These are phyloP conservation scores for Penicillium sclerotigenum DNA, from an alignment of 2,329 filamentous ascomycete genomes.

Conservation along the genomic window DNA sequence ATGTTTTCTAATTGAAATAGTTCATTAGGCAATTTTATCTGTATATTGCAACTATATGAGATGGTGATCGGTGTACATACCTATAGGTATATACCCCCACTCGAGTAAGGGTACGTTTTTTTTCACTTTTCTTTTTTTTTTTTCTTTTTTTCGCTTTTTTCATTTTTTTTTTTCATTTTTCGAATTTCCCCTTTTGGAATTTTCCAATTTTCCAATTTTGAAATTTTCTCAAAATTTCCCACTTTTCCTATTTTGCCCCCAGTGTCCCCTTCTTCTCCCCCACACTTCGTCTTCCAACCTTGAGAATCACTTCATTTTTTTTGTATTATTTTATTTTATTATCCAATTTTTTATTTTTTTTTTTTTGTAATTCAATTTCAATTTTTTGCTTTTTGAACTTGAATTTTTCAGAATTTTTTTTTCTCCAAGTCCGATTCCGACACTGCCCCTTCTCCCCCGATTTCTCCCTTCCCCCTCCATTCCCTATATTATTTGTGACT, in stretches of 20 bases:
- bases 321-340: constrained; percentile 9
- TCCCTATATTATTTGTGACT: constrained; percentile 25
- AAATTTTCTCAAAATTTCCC: constrained; percentile 8
- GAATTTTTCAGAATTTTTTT: constrained; percentile 16
- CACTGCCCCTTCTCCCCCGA: constrained; percentile 25
- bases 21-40: not conserved
- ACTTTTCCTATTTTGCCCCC: constrained; percentile 27
- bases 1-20: not conserved
- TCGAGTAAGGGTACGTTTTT: not conserved
- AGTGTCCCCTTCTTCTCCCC: constrained; percentile 32
- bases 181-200: constrained; percentile 18
- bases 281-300: constrained; percentile 17
- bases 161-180: constrained; percentile 8
- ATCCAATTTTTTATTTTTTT: constrained; percentile 22
- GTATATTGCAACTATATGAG: not conserved
- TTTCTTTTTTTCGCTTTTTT: constrained; percentile 8
- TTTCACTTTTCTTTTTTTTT: constrained; percentile 9
- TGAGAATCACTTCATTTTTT: constrained; percentile 10
- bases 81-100: not conserved
- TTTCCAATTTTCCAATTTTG: not conserved
- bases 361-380: constrained; percentile 25
- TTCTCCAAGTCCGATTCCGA: constrained; percentile 22
- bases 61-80: not conserved
- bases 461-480: constrained; percentile 29
- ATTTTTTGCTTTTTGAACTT: constrained; percentile 23